Percentiles rank a stretch among this genome's conserved stretches.
phyloP scores from a whole-genome alignment of 192 early-diverging fungal genomes.

The Rhizophlyctis rosea region DNA sequence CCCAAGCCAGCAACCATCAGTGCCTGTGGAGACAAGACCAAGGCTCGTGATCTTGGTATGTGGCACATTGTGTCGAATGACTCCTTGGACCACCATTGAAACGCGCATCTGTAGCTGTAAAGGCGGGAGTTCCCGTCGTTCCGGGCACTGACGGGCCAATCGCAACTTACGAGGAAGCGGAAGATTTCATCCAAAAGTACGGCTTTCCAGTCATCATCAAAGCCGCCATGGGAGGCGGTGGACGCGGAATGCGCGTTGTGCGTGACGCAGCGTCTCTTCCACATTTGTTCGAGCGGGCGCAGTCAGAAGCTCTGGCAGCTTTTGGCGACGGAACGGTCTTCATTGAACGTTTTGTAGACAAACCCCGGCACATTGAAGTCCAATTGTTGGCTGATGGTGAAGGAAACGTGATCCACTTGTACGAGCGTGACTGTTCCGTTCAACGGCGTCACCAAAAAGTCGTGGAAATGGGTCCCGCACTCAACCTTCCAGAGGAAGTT shows the following conservation, averaged over 20 bases:
- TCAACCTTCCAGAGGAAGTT: conserved; percentile 56
- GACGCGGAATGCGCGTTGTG: conserved; percentile 94
- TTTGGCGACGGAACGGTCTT: conserved; percentile 98
- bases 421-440: conserved; percentile 96
- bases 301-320: conserved; percentile 82
- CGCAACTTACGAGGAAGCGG: conserved; percentile 57
- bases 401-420: conserved; percentile 88
- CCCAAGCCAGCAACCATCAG: conserved; percentile 82
- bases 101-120: conserved; percentile 50
- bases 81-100: too few species aligned
- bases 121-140: conserved; percentile 84
- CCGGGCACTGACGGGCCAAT: conserved; percentile 91
- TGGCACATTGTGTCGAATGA: conserved; percentile 12
- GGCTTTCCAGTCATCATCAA: conserved; percentile 97
- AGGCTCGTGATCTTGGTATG: conserved; percentile 78
- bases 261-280: conserved; percentile 68
- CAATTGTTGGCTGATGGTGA: conserved; percentile 82
- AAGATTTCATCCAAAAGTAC: conserved; percentile 71
- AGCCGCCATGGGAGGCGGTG: conserved; percentile 95
- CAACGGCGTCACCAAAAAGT: conserved; percentile 98
- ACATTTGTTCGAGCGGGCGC: conserved; percentile 77
- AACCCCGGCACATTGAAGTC: conserved; percentile 95
- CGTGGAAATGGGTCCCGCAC: conserved; percentile 86
- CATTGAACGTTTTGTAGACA: conserved; percentile 88
- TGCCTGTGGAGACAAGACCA: conserved; percentile 91